phyloP scores from a whole-genome alignment of 1,284 basidiomycete genomes.

The Ceratorhiza oryzae-sativae region DNA sequence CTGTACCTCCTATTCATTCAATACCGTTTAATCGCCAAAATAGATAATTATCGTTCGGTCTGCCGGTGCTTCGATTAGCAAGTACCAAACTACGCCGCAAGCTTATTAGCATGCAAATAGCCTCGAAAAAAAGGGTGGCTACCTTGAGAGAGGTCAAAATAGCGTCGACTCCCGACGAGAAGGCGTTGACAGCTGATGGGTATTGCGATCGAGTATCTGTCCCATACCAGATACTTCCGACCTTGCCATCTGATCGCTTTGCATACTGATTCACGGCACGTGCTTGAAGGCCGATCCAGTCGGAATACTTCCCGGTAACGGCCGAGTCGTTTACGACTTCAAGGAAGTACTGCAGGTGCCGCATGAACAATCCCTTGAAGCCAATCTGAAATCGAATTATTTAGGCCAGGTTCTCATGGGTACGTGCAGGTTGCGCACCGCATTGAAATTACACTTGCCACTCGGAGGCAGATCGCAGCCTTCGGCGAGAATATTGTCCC shows the following conservation, averaged over 20 bases:
- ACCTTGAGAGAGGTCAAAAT: neutral
- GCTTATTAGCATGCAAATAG: too few relatives aligned
- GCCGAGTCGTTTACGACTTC: slow-evolving; percentile 17
- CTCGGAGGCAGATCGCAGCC: neutral
- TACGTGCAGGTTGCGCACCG: too few relatives aligned
- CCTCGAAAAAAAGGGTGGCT: too few relatives aligned
- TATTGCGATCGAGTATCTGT: slow-evolving; percentile 1
- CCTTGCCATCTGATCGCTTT: neutral
- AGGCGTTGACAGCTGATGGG: slow-evolving; percentile 5
- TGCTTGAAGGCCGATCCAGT: slow-evolving; percentile 19
- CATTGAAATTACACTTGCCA: neutral
- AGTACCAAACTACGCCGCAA: too few relatives aligned
- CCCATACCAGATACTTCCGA: slow-evolving; percentile 1
- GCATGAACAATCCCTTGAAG: neutral
- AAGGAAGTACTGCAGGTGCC: slow-evolving; percentile 6
- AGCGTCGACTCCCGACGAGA: slow-evolving; percentile 12
- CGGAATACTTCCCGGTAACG: slow-evolving; percentile 3
- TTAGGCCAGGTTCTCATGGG: neutral
- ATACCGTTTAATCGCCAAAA: too few relatives aligned
- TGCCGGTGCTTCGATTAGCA: too few relatives aligned
- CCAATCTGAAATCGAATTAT: neutral
- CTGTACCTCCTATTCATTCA: too few relatives aligned
- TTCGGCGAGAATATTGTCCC: slow-evolving; percentile 4
- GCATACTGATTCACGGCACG: slow-evolving; percentile 19
- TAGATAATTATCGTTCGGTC: too few relatives aligned